Base-by-base conservation (phyloP, 73 alveolate species). In the Paramecium octaurelia region DNA sequence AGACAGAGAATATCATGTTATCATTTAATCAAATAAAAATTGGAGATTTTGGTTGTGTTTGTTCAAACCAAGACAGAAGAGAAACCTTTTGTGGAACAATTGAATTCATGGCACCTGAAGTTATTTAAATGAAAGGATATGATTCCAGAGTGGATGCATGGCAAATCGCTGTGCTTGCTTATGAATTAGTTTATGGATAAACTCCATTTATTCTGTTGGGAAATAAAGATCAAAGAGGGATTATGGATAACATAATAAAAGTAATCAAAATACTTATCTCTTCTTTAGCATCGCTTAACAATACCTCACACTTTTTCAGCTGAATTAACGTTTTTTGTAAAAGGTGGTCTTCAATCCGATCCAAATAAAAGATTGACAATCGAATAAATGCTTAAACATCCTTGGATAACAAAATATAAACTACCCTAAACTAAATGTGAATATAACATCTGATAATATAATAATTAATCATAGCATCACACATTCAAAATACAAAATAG, bases 21-120 rank as follows among this genome's bases (percentile, higher is more conserved):
- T 80, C 91, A 80, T 80, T 21, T 80, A 86, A 86, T 60, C 68
- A 69, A 38, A 64, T 88, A 27, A 88, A 88, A 75, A 73, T 88
- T n/a, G 94, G 84, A 58, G 94, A 88, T 73, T 88, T 88, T 31
- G 94, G 94, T 12, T 88, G 96, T 92, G 96, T 93, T 2, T 75
- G 92, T 93, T 77, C 93, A 40, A 6, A 29, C 23, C 71, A 84
- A 50, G 92, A 89, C 36, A 89, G 92, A 88, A 95, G 97, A 80
- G 93, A 75, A 34, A 95, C 98, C 0, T 94, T 95, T 71, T 95
- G 98, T 58, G 98, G 98, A 38, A 94, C 97, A 2, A 93, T 92
- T 18, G 98, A 96, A 70, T 96, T 94, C 69, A 92, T 96, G 96
- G 96, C 98, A 20, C 98, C 98, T 0, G 98, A 96, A 93, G 95